Percentiles rank a stretch among this genome's conserved stretches.
Conservation (phyloP, 2,329 filamentous ascomycete genomes). For the Fusarium sp. region DNA sequence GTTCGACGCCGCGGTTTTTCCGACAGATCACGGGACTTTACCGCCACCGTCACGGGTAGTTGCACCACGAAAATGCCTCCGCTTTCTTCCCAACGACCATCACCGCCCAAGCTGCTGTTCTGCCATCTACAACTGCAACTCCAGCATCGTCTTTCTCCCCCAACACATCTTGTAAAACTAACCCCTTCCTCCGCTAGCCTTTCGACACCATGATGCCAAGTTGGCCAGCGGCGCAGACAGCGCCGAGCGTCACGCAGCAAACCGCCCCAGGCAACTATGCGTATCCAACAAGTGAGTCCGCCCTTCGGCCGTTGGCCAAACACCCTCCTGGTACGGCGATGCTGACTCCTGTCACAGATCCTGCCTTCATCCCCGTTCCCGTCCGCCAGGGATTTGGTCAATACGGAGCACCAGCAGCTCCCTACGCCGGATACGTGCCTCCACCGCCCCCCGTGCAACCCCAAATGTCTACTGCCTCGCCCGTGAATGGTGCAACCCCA, state of each 20-base stretch:
- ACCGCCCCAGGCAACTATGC: conserved; percentile 51
- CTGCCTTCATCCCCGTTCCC: conserved; percentile 71
- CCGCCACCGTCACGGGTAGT: conserved; percentile 36
- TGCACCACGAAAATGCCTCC: conserved; percentile 41
- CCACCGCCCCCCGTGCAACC: conserved; percentile 43
- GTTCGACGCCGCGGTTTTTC: conserved; percentile 16
- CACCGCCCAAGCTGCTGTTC: conserved; percentile 22
- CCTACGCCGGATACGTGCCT: conserved; percentile 49
- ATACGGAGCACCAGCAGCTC: conserved; percentile 53
- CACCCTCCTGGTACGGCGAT: not conserved
- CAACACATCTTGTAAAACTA: conserved; percentile 40
- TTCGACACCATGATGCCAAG: conserved; percentile 50
- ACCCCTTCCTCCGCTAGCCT: conserved; percentile 36
- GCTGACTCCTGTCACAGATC: conserved; percentile 52
- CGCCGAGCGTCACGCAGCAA: conserved; percentile 56
- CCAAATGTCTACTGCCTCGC: conserved; percentile 41
- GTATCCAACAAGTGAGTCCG: conserved; percentile 54
- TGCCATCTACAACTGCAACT: conserved; percentile 13
- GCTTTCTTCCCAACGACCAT: conserved; percentile 20
- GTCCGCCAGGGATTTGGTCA: conserved; percentile 70
- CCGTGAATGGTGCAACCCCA: conserved; percentile 45
- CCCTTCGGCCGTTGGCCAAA: not conserved
- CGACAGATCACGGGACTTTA: conserved; percentile 43
- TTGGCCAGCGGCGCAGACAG: conserved; percentile 53
- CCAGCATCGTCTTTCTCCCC: conserved; percentile 27